Evolutionary conservation across 2,329 filamentous ascomycete genomes (phyloP).

Genomic region (Chaetomium sp.): DNA sequence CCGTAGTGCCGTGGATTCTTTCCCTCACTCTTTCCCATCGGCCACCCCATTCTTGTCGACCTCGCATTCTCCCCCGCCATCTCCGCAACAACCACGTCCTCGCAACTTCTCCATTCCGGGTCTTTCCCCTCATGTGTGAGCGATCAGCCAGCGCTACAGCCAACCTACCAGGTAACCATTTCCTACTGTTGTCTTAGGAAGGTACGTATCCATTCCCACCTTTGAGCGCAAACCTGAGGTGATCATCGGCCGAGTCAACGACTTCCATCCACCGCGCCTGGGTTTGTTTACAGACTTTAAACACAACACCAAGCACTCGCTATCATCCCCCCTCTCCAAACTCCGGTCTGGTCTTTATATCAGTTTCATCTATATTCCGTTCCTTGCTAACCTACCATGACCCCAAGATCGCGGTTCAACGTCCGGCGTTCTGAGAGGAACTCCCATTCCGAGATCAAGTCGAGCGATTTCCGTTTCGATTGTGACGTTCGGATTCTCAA

Average conservation of each 20-base stretch:
- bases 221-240: background rate
- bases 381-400: constrained; percentile 15
- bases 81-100: background rate
- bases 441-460: background rate
- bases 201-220: background rate
- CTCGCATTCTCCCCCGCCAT: background rate
- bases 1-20: background rate
- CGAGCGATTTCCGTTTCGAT: background rate
- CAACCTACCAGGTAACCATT: too few relatives aligned
- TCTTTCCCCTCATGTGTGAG: background rate
- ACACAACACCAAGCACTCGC: background rate
- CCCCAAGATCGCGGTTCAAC: background rate
- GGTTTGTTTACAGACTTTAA: background rate
- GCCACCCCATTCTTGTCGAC: background rate
- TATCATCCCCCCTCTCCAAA: background rate
- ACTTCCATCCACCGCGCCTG: background rate
- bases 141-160: background rate
- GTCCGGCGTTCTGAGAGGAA: background rate
- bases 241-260: background rate
- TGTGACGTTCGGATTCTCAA: too few relatives aligned
- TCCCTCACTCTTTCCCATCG: background rate
- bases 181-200: background rate
- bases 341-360: background rate
- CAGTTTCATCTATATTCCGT: background rate
- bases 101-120: background rate